Evolutionary conservation across 2,329 filamentous ascomycete genomes (phyloP).

Genomic region (Nigrograna mackinnonii): DNA sequence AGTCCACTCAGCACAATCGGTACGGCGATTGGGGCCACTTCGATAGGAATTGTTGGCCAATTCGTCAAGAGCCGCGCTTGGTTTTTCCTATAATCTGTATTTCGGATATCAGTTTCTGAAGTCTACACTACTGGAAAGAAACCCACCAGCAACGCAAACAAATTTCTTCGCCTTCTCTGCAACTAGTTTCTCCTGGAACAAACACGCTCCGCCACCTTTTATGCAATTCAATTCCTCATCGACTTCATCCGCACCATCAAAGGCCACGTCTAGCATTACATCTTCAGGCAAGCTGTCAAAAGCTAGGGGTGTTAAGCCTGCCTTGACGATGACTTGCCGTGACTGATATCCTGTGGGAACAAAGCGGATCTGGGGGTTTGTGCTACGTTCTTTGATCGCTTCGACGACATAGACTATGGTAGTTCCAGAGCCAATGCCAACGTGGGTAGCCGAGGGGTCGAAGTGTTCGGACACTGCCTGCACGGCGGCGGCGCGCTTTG

Average conservation of each 20-base stretch:
- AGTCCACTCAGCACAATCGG: constrained; percentile 76
- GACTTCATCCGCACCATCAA: constrained; percentile 96
- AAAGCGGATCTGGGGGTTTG: constrained; percentile 69
- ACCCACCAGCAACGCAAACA: constrained; percentile 78
- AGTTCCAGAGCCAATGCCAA: constrained; percentile 81
- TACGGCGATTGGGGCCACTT: constrained; percentile 85
- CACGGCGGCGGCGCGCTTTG: constrained; percentile 75
- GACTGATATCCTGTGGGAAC: constrained; percentile 92
- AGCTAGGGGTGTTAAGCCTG: constrained; percentile 75
- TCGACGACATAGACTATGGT: constrained; percentile 86
- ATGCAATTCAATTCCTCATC: constrained; percentile 95
- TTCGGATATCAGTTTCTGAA: too few species aligned
- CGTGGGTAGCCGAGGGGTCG: constrained; percentile 61
- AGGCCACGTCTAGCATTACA: constrained; percentile 79
- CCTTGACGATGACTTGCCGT: constrained; percentile 79
- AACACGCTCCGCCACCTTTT: constrained; percentile 95
- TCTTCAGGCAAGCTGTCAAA: constrained; percentile 74
- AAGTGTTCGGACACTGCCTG: constrained; percentile 75
- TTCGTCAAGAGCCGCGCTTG: constrained; percentile 71
- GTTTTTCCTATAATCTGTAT: constrained; percentile 90
- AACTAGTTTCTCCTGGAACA: constrained; percentile 97
- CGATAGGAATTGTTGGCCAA: constrained; percentile 89
- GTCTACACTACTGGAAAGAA: too few species aligned
- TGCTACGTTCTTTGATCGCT: constrained; percentile 61
- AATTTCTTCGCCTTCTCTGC: constrained; percentile 83